Evolutionary conservation across 805 yeast species (phyloP).

Genomic region (Candida mattraensis): DNA sequence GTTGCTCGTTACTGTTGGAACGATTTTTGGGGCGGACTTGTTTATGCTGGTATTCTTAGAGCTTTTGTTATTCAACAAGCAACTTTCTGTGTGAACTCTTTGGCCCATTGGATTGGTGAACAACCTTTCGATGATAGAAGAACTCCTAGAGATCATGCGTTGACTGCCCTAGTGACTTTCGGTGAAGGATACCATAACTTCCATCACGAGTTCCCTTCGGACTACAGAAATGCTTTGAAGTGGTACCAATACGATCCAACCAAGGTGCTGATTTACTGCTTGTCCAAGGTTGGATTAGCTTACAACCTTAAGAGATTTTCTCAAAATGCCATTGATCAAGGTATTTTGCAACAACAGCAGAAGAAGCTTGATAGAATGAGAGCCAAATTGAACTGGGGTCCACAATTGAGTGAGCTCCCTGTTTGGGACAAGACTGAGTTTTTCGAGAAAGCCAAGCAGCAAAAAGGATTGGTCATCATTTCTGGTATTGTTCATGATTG

Average conservation of each 20-base stretch:
- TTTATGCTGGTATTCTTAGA: conserved; percentile 74
- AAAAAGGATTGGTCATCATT: conserved; percentile 62
- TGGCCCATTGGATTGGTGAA: conserved; percentile 83
- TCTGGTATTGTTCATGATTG: conserved; percentile 82
- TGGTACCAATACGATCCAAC: conserved; percentile 92
- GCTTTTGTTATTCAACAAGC: conserved; percentile 77
- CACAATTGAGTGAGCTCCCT: conserved; percentile 62
- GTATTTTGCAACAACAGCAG: conserved; percentile 78
- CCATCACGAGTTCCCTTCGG: conserved; percentile 89
- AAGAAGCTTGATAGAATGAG: conserved; percentile 70
- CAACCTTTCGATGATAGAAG: conserved; percentile 87
- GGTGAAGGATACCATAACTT: conserved; percentile 91
- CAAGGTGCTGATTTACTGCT: conserved; percentile 56
- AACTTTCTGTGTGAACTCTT: conserved; percentile 81
- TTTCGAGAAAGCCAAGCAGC: conserved; percentile 47
- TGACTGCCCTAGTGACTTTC: conserved; percentile 79
- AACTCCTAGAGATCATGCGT: conserved; percentile 80
- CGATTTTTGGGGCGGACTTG: conserved; percentile 70
- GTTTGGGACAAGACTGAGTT: conserved; percentile 71
- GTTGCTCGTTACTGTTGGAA: conserved; percentile 55
- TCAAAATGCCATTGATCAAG: conserved; percentile 80
- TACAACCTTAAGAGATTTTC: conserved; percentile 74
- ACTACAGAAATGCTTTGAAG: conserved; percentile 81
- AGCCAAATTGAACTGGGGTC: conserved; percentile 71
- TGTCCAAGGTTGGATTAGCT: conserved; percentile 67